Conservation (phyloP, 1,284 basidiomycete species). For the Cutaneotrichosporon spelunceum region DNA sequence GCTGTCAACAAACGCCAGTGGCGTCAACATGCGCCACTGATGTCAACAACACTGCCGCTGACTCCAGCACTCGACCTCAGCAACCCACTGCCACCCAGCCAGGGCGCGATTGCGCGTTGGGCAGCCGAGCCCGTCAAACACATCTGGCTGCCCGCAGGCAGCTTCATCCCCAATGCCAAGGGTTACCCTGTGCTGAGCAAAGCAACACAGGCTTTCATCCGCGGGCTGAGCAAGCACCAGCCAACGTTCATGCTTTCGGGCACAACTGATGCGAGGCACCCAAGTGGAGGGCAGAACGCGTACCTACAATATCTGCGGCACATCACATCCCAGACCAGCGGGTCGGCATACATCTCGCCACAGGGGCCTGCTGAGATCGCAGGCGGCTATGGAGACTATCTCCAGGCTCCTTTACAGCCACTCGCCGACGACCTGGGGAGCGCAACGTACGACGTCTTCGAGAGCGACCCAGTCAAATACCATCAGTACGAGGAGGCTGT, state of each 20-base stretch:
- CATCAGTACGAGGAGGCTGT: constrained; percentile 91
- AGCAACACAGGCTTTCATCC: constrained; percentile 80
- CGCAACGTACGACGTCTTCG: constrained; percentile 94
- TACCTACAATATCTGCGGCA: constrained; percentile 88
- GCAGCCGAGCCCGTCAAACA: constrained; percentile 83
- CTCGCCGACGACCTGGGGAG: constrained; percentile 96
- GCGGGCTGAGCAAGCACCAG: constrained; percentile 78
- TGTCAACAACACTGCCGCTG: background rate
- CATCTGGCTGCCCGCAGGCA: constrained; percentile 80
- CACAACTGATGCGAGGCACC: constrained; percentile 63
- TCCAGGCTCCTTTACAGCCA: constrained; percentile 95
- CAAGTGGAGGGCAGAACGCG: constrained; percentile 74
- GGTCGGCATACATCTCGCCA: constrained; percentile 27
- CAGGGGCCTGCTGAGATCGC: constrained; percentile 75
- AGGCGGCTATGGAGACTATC: constrained; percentile 86
- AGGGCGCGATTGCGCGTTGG: constrained; percentile 76
- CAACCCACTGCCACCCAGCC: constrained; percentile 73
- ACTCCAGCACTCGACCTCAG: constrained; percentile 78
- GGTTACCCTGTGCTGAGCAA: constrained; percentile 97
- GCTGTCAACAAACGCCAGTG: background rate
- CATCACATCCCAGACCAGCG: constrained; percentile 63
- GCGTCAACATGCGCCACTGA: background rate
- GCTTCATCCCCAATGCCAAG: constrained; percentile 93
- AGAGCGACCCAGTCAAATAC: constrained; percentile 97
- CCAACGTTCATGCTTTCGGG: constrained; percentile 78